These are phyloP conservation scores for Aeschynomene evenia DNA, from an alignment of 306 rosid genomes.

Conservation along the genomic window DNA sequence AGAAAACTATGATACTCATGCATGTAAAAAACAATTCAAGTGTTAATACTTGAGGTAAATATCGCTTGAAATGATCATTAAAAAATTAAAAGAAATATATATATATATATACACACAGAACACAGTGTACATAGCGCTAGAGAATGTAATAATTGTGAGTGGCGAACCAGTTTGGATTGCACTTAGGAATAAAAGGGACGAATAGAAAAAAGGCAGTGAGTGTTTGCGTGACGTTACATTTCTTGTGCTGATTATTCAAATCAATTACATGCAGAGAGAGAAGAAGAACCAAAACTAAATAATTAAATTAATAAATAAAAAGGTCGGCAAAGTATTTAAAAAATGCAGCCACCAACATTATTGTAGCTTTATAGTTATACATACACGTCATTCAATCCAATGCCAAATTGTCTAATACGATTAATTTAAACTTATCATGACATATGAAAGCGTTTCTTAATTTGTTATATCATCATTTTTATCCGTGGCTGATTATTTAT, in stretches of 20 bases:
- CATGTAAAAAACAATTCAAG: too few species aligned
- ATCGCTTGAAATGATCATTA: too few species aligned
- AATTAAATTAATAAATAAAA: too few species aligned
- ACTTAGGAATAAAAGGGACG: slow-evolving; percentile 39
- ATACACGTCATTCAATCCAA: slow-evolving; percentile 42
- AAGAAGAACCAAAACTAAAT: too few species aligned
- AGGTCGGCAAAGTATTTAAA: slow-evolving; percentile 42
- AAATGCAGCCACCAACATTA: slow-evolving; percentile 43
- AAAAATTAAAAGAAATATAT: too few species aligned
- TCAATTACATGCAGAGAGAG: slow-evolving; percentile 11
- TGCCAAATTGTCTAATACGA: slow-evolving; percentile 18
- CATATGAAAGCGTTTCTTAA: neutral
- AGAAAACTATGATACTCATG: too few species aligned
- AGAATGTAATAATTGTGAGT: slow-evolving; percentile 44
- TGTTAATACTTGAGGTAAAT: too few species aligned
- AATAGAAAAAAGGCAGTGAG: neutral
- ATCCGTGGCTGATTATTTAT: neutral
- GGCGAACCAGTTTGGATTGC: slow-evolving; percentile 54
- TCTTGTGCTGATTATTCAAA: slow-evolving; percentile 30
- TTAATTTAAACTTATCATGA: slow-evolving; percentile 42
- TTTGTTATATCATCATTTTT: neutral
- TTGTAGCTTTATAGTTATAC: slow-evolving; percentile 32
- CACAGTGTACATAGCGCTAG: neutral
- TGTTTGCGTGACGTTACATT: slow-evolving; percentile 48
- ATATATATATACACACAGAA: too few species aligned